phyloP scores from a whole-genome alignment of 768 basidiomycete species.

The Nidularia pulvinata region DNA sequence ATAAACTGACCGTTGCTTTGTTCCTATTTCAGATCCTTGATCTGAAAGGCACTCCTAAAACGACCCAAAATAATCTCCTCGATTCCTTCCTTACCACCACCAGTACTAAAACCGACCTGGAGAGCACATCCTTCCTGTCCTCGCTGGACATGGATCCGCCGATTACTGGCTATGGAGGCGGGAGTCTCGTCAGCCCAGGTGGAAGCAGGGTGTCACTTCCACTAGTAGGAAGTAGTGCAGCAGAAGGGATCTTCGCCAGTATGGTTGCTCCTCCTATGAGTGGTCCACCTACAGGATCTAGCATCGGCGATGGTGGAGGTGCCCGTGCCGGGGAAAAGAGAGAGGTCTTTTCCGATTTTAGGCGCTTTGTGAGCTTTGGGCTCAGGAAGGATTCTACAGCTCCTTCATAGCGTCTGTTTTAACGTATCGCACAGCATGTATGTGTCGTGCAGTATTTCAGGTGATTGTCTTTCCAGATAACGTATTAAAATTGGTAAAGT shows the following conservation, averaged over 20 bases:
- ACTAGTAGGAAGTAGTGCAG: conserved; percentile 23
- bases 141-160: conserved; percentile 95
- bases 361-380: conserved; percentile 89
- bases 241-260: conserved; percentile 60
- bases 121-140: conserved; percentile 90
- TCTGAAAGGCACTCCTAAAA: conserved; percentile 88
- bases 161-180: conserved; percentile 37
- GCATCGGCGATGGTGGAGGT: conserved; percentile 34
- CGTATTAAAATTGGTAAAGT: background rate
- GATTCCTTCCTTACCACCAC: conserved; percentile 93
- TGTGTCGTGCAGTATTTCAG: no score
- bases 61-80: conserved; percentile 85
- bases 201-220: conserved; percentile 62
- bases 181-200: conserved; percentile 65
- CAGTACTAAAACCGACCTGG: conserved; percentile 87
- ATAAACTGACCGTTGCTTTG: background rate
- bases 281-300: conserved; percentile 64
- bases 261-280: conserved; percentile 63
- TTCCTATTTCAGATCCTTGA: conserved; percentile 77
- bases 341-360: conserved; percentile 88
- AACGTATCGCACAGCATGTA: no score
- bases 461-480: background rate
- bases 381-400: conserved; percentile 64
- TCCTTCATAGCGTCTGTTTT: conserved; percentile 9
- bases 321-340: conserved; percentile 48